phyloP scores from a whole-genome alignment of 257 asterid species.

The Ilex aquifolium region DNA sequence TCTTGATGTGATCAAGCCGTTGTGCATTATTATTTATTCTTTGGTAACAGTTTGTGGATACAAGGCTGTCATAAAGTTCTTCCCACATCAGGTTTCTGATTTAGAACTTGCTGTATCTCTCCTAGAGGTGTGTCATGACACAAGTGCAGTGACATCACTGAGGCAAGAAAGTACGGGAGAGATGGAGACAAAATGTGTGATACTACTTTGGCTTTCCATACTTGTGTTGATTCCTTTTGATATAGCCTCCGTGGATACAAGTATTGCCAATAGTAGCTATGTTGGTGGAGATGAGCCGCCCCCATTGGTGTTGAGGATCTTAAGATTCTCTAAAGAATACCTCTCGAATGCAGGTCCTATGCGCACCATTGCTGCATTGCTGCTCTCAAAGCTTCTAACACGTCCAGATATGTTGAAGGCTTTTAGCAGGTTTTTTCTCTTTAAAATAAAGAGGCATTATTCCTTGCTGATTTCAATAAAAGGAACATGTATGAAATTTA shows the following conservation, averaged over 20 bases:
- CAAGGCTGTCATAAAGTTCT: constrained; percentile 90
- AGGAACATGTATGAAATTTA: no score
- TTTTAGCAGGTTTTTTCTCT: constrained; percentile 46
- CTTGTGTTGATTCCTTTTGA: constrained; percentile 95
- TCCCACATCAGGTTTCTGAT: constrained; percentile 96
- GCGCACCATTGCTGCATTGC: constrained; percentile 82
- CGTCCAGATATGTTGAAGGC: constrained; percentile 92
- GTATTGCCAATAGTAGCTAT: constrained; percentile 37
- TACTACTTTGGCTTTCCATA: constrained; percentile 89
- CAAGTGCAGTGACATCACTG: constrained; percentile 52
- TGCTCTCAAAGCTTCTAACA: constrained; percentile 84
- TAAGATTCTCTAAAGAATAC: constrained; percentile 71
- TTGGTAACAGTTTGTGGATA: constrained; percentile 93
- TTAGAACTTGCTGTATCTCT: constrained; percentile 90
- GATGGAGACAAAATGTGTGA: constrained; percentile 87
- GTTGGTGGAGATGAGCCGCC: constrained; percentile 50
- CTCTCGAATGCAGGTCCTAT: constrained; percentile 90
- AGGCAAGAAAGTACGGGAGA: constrained; percentile 99
- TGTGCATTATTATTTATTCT: constrained; percentile 76
- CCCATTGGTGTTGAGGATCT: constrained; percentile 70
- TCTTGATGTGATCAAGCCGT: constrained; percentile 65
- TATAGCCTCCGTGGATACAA: constrained; percentile 83
- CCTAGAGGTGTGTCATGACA: constrained; percentile 68
- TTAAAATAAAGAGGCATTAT: no score
- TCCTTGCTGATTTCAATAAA: no score